phyloP scores from a whole-genome alignment of 352 stramenopile genomes.

The Peronospora belbahrii region DNA sequence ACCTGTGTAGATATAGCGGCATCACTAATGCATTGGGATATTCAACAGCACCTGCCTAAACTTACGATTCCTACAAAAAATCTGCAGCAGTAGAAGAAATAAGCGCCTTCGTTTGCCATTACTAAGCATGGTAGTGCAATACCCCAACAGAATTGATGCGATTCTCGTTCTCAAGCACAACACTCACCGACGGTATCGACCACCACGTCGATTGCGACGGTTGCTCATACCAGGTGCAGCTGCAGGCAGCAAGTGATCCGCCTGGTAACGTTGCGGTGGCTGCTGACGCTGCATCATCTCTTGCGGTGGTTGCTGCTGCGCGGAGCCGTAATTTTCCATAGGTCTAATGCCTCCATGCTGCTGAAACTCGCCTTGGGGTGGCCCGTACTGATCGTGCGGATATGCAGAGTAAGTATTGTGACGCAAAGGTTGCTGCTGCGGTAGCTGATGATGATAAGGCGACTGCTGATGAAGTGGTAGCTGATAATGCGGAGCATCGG shows the following conservation, averaged over 20 bases:
- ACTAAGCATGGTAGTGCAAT: background rate
- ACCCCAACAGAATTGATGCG: background rate
- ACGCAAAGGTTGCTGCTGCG: conserved; percentile 13
- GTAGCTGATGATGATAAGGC: conserved; percentile 14
- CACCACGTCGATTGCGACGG: conserved; percentile 29
- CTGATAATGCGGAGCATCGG: conserved; percentile 25
- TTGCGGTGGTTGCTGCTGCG: conserved; percentile 19
- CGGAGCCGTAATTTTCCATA: conserved; percentile 19
- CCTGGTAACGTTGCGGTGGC: conserved; percentile 17
- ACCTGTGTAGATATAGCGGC: background rate
- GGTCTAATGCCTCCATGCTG: conserved; percentile 19
- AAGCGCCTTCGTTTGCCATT: conserved; percentile 1
- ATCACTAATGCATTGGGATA: conserved; percentile 4
- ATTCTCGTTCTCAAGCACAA: background rate
- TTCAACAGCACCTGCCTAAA: too few species aligned
- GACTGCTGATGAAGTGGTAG: conserved; percentile 17
- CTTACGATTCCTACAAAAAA: conserved; percentile 3
- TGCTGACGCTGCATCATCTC: conserved; percentile 15
- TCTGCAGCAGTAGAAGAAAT: conserved; percentile 3
- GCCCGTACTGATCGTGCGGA: conserved; percentile 24
- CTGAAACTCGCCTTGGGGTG: conserved; percentile 29
- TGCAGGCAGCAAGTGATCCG: conserved; percentile 25
- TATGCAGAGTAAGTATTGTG: conserved; percentile 24
- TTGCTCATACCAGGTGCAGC: conserved; percentile 17
- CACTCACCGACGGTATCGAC: conserved; percentile 24